These are phyloP conservation scores for Plenodomus lindquistii DNA, from an alignment of 2,329 filamentous ascomycete genomes.

Conservation along the genomic window DNA sequence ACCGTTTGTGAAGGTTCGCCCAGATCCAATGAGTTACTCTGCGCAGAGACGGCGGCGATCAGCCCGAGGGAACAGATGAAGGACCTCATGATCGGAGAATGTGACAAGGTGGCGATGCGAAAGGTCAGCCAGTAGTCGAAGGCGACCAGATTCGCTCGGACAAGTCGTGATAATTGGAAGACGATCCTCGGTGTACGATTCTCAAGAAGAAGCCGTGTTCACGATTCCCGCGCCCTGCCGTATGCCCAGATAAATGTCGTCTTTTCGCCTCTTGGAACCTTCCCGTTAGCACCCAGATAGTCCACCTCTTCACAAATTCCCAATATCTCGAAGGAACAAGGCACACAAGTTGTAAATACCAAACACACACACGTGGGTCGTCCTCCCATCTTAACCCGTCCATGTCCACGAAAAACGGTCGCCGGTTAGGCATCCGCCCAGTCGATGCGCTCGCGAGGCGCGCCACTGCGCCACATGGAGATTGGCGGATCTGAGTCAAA, in stretches of 20 bases:
- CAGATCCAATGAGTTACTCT: constrained; percentile 3
- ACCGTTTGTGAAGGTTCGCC: constrained; percentile 6
- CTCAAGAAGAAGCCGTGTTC: too few relatives aligned
- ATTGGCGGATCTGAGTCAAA: background rate
- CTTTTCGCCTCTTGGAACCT: too few relatives aligned
- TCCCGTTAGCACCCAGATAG: too few relatives aligned
- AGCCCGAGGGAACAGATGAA: constrained; percentile 4
- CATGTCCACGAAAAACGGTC: background rate
- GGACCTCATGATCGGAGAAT: constrained; percentile 2
- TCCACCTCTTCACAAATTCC: background rate
- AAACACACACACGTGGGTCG: background rate
- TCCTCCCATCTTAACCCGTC: background rate
- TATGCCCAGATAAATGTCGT: too few relatives aligned
- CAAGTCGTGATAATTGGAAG: too few relatives aligned
- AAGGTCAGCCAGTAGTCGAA: background rate
- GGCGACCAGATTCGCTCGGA: background rate
- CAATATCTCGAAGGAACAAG: background rate
- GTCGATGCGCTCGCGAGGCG: background rate
- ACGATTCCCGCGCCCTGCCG: too few relatives aligned
- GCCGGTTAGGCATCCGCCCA: background rate
- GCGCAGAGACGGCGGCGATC: constrained; percentile 4
- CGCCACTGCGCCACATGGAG: background rate
- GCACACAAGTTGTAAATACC: background rate
- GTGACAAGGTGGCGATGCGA: background rate
- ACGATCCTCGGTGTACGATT: too few relatives aligned